Conservation (phyloP, 2,329 filamentous ascomycete genomes). For the Aplosporella prunicola region DNA sequence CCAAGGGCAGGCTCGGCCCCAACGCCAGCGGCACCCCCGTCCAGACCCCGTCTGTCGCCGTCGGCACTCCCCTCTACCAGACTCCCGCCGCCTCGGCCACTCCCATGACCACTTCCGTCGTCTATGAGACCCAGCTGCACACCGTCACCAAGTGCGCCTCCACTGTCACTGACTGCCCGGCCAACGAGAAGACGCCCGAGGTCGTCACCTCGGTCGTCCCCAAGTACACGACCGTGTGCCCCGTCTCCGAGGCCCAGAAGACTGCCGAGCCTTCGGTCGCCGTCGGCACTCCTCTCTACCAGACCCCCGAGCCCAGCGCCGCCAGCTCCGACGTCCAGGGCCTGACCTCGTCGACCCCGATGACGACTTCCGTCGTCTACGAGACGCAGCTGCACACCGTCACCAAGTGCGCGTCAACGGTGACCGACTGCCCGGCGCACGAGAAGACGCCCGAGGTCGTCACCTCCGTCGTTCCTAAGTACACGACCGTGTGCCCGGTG, state of each 20-base stretch:
- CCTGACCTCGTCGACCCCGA: too few relatives aligned
- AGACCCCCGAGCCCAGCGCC: neutral
- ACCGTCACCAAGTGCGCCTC: constrained; percentile 9
- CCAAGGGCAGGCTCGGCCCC: neutral
- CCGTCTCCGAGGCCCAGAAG: constrained; percentile 15
- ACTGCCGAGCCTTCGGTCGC: too few relatives aligned
- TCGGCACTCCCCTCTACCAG: constrained; percentile 1
- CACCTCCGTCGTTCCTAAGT: constrained; percentile 18
- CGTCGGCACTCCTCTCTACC: too few relatives aligned
- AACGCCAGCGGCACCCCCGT: neutral
- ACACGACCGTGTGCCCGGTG: constrained; percentile 34
- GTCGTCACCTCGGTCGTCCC: constrained; percentile 16
- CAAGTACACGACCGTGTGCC: constrained; percentile 33
- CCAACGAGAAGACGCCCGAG: constrained; percentile 11
- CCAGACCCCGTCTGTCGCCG: neutral
- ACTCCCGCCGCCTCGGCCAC: neutral
- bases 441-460: constrained; percentile 12
- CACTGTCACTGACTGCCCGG: constrained; percentile 13
- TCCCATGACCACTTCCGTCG: constrained; percentile 7
- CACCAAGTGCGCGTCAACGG: constrained; percentile 6
- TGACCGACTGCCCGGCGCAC: constrained; percentile 13
- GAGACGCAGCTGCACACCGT: constrained; percentile 9
- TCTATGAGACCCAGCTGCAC: constrained; percentile 9
- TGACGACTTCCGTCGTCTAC: constrained; percentile 11
- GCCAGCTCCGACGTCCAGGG: too few relatives aligned